Evolutionary conservation across 1,139 yeast genomes (phyloP).

Genomic region (Hansenula lynferdii): DNA sequence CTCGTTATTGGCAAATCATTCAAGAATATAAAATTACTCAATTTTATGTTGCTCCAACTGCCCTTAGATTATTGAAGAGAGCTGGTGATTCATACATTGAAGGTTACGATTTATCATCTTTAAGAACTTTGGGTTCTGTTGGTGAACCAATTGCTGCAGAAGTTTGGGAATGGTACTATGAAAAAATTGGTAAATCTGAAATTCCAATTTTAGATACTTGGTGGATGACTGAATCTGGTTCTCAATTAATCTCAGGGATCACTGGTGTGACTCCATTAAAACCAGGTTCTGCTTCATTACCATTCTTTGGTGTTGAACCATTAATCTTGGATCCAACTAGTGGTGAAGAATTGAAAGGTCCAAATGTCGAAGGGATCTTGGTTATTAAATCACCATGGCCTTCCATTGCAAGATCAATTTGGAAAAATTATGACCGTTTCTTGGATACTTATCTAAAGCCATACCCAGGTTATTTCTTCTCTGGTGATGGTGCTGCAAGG

Average conservation of each 20-base stretch:
- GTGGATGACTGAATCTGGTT: constrained; percentile 84
- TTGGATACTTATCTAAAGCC: constrained; percentile 71
- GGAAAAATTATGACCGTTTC: constrained; percentile 62
- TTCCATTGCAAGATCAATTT: constrained; percentile 71
- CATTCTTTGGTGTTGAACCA: constrained; percentile 71
- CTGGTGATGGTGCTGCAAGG: constrained; percentile 83
- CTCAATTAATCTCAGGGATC: constrained; percentile 66
- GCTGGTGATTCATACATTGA: constrained; percentile 71
- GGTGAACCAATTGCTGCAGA: constrained; percentile 94
- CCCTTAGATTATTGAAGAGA: constrained; percentile 74
- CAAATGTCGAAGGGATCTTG: constrained; percentile 70
- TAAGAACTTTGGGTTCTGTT: constrained; percentile 77
- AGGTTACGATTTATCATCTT: constrained; percentile 56
- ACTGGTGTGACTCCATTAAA: constrained; percentile 69
- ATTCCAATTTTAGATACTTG: constrained; percentile 76
- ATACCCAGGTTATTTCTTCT: constrained; percentile 64
- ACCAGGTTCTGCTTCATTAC: constrained; percentile 76
- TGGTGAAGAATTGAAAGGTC: constrained; percentile 59
- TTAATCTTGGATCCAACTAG: constrained; percentile 66
- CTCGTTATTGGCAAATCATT: constrained; percentile 82
- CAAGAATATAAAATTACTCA: constrained; percentile 75
- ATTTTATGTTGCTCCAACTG: constrained; percentile 89
- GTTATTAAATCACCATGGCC: constrained; percentile 76
- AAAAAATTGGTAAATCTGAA: constrained; percentile 68
- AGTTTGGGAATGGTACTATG: constrained; percentile 91